Evolutionary conservation across 352 stramenopile genomes (phyloP).

Genomic region (Phytopythium ostracodes): DNA sequence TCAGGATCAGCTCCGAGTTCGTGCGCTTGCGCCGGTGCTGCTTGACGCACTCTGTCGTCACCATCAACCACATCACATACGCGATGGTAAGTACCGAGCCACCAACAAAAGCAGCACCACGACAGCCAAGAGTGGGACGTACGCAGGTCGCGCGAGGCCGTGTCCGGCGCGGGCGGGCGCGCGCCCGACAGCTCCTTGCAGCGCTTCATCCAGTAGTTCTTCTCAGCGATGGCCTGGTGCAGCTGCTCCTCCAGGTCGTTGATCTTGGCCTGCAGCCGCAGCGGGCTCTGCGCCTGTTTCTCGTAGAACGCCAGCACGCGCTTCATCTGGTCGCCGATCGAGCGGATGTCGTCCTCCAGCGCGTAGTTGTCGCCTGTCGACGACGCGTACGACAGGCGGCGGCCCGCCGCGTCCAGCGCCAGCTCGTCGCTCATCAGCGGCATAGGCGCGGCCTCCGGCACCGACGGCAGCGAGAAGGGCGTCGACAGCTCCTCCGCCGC

Average conservation of each 20-base stretch:
- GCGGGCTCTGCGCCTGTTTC: constrained; percentile 59
- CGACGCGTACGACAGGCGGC: constrained; percentile 45
- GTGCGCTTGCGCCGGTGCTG: constrained; percentile 54
- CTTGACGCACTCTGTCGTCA: constrained; percentile 34
- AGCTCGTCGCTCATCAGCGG: constrained; percentile 8
- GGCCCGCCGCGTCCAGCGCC: constrained; percentile 11
- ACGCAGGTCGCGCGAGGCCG: constrained; percentile 27
- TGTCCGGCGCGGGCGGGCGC: constrained; percentile 17
- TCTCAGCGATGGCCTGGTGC: constrained; percentile 68
- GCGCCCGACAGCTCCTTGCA: constrained; percentile 64
- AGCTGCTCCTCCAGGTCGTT: constrained; percentile 77
- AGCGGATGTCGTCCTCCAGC: constrained; percentile 72
- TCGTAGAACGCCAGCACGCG: constrained; percentile 79
- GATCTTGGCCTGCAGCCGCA: constrained; percentile 75
- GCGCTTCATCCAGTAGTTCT: constrained; percentile 89
- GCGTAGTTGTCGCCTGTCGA: constrained; percentile 38
- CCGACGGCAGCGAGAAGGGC: constrained; percentile 18
- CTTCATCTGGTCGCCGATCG: constrained; percentile 80
- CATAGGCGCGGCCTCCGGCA: constrained; percentile 19
- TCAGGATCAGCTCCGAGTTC: constrained; percentile 84
- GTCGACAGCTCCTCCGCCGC: background rate
- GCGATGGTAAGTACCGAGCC: background rate
- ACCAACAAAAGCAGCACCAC: background rate
- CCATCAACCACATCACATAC: background rate
- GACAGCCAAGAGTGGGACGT: constrained; percentile 4